Percentiles rank a stretch among this genome's conserved stretches.
Evolutionary conservation across 805 yeast genomes (phyloP).

Genomic region (Yamadazyma paraphyllophila): DNA sequence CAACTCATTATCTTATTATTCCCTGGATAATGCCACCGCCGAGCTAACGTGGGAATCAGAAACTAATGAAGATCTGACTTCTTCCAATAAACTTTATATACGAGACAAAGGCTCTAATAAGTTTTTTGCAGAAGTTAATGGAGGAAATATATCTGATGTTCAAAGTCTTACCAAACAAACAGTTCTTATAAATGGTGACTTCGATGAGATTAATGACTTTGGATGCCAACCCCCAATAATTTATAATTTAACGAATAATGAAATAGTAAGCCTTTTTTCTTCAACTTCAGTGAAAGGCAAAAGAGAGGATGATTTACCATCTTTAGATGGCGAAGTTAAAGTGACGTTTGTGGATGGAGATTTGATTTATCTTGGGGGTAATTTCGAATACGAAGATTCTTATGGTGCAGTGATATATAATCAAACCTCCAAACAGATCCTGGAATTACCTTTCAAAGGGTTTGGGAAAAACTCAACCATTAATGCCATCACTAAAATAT

Average conservation of each 20-base stretch:
- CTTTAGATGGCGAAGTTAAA: conserved; percentile 30
- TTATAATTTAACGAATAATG: conserved; percentile 27
- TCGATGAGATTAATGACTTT: conserved; percentile 29
- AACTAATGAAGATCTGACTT: background rate
- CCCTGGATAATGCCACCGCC: conserved; percentile 25
- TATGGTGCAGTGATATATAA: conserved; percentile 68
- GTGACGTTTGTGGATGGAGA: conserved; percentile 41
- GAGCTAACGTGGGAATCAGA: conserved; percentile 18
- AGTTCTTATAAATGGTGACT: conserved; percentile 36
- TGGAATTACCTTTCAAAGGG: conserved; percentile 68
- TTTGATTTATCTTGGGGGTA: conserved; percentile 78
- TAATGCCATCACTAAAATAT: conserved; percentile 56
- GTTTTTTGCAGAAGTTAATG: conserved; percentile 30
- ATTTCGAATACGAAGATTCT: conserved; percentile 52
- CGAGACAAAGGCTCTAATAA: conserved; percentile 21
- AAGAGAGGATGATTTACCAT: conserved; percentile 17
- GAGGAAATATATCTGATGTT: conserved; percentile 32
- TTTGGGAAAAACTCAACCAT: conserved; percentile 60
- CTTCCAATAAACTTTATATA: conserved; percentile 19
- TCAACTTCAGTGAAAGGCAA: conserved; percentile 10
- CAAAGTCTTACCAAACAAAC: conserved; percentile 25
- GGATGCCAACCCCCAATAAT: conserved; percentile 32
- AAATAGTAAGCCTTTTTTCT: conserved; percentile 21
- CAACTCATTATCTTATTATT: conserved; percentile 27
- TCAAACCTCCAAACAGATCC: conserved; percentile 36